Evolutionary conservation across 2,329 filamentous ascomycete genomes (phyloP).

Genomic region (Domatiomyces catenatus): DNA sequence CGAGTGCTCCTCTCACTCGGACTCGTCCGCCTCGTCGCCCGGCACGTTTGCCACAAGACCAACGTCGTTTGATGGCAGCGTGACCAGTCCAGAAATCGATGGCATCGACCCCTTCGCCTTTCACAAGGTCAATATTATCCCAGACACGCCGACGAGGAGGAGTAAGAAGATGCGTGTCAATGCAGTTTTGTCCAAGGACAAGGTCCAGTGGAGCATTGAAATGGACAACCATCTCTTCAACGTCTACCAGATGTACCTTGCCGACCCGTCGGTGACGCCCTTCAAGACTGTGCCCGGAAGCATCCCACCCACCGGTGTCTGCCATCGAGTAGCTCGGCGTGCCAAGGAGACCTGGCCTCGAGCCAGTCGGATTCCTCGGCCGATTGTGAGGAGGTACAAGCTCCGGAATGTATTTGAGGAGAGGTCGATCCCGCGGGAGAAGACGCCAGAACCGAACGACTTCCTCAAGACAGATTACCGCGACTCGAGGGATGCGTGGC

Average conservation of each 20-base stretch:
- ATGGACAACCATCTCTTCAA: slow-evolving; percentile 54
- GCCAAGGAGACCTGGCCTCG: slow-evolving; percentile 46
- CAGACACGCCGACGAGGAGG: slow-evolving; percentile 25
- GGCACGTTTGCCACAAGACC: slow-evolving; percentile 41
- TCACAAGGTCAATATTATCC: slow-evolving; percentile 22
- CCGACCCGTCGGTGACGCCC: slow-evolving; percentile 49
- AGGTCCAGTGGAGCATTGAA: slow-evolving; percentile 39
- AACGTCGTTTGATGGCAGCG: slow-evolving; percentile 42
- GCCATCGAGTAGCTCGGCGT: slow-evolving; percentile 46
- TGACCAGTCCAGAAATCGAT: slow-evolving; percentile 47
- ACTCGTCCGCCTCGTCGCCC: slow-evolving; percentile 47
- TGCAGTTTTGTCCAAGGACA: slow-evolving; percentile 15
- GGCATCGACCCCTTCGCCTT: slow-evolving; percentile 39
- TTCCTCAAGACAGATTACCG: slow-evolving; percentile 12
- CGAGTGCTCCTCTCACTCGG: slow-evolving; percentile 42
- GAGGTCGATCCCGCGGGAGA: slow-evolving; percentile 8
- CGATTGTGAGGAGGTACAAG: slow-evolving; percentile 14
- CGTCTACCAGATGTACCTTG: slow-evolving; percentile 50
- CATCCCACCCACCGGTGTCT: slow-evolving; percentile 48
- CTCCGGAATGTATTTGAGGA: slow-evolving; percentile 16
- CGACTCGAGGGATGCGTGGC: slow-evolving; percentile 33
- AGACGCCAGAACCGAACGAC: slow-evolving; percentile 16
- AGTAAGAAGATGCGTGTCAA: slow-evolving; percentile 19
- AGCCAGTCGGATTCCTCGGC: slow-evolving; percentile 18
- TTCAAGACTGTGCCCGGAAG: slow-evolving; percentile 53